phyloP scores from a whole-genome alignment of 352 stramenopile species.

The Phytopythium sindhum region DNA sequence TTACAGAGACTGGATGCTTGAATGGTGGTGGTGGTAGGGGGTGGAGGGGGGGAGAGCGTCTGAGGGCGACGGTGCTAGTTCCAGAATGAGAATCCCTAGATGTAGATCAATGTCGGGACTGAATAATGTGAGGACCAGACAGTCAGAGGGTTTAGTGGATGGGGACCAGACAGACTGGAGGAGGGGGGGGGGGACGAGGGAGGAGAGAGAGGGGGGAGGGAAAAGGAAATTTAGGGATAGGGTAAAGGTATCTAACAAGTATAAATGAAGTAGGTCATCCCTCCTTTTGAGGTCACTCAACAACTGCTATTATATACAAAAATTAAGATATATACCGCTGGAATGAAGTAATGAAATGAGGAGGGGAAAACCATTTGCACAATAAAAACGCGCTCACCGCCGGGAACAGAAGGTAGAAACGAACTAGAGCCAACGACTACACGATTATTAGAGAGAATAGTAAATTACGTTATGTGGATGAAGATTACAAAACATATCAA shows the following conservation, averaged over 20 bases:
- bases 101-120: too few species aligned
- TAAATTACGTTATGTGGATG: constrained; percentile 1
- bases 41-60: neutral
- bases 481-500: too few species aligned
- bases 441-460: neutral
- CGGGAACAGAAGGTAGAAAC: neutral
- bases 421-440: neutral
- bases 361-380: constrained; percentile 22
- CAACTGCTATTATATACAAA: constrained; percentile 10
- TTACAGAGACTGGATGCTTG: constrained; percentile 4
- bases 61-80: neutral
- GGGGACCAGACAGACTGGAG: too few species aligned
- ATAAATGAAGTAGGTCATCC: constrained; percentile 13
- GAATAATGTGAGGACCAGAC: neutral
- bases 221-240: neutral
- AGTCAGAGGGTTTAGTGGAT: too few species aligned
- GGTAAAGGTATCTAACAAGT: neutral
- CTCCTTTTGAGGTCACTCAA: constrained; percentile 8
- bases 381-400: constrained; percentile 22
- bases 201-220: neutral
- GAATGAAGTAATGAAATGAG: constrained; percentile 1
- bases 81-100: too few species aligned
- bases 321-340: constrained; percentile 5
- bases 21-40: constrained; percentile 4
- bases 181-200: too few species aligned